These are phyloP conservation scores for Colletotrichum siamense DNA, from an alignment of 2,329 filamentous ascomycete genomes.

Conservation along the genomic window DNA sequence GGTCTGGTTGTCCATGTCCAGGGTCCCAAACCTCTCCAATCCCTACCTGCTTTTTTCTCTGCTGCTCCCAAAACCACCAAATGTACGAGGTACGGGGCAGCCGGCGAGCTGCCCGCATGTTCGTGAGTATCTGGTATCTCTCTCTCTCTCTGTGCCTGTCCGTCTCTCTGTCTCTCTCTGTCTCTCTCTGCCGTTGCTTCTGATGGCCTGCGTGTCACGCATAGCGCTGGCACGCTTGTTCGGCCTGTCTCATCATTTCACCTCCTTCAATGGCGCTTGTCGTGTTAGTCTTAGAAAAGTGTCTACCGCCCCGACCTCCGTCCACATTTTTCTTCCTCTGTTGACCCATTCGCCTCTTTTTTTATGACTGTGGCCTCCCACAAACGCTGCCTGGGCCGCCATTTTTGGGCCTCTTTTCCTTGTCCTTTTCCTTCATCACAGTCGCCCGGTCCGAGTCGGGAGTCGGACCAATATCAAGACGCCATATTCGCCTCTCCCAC, in stretches of 20 bases:
- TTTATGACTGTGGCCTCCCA: neutral
- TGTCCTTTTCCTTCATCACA: neutral
- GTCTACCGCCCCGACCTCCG: neutral
- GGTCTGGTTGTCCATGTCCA: neutral
- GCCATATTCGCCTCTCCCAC: neutral
- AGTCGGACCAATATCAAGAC: neutral
- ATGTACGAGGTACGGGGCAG: neutral
- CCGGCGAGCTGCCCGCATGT: neutral
- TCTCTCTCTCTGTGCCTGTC: neutral
- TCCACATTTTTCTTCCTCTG: neutral
- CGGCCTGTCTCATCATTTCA: constrained; percentile 12
- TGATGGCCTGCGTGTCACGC: neutral
- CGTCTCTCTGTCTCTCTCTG: neutral
- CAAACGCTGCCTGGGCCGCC: neutral
- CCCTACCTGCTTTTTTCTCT: neutral
- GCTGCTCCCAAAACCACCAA: neutral
- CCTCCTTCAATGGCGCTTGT: neutral
- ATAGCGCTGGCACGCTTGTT: neutral
- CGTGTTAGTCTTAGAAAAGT: constrained; percentile 9
- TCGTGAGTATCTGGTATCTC: neutral
- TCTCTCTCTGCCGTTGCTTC: neutral
- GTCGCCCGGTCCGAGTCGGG: constrained; percentile 3
- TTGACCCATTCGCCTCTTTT: neutral
- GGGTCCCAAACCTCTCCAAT: constrained; percentile 6
- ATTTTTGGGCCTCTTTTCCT: neutral